Evolutionary conservation across 805 yeast genomes (phyloP), one percentile per base, ranked within the genome.

Genomic region (Schwanniomyces occidentalis): DNA sequence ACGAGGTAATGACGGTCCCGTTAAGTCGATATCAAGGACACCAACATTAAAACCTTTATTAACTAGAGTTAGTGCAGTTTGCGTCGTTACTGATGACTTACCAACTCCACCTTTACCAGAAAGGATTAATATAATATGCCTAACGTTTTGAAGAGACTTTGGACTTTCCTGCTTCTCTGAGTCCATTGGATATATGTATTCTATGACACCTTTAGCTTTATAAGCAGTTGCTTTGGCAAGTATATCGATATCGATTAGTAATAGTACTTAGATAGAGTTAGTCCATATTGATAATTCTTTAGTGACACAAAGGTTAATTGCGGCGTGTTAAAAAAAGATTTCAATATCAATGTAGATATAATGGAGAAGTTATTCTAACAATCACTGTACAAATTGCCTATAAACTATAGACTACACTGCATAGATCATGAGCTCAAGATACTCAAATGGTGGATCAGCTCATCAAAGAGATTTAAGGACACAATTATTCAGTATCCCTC

Each of bases 31-130:
- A 54, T 93, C 99, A 16, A 93, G 65, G 0, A 93, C 95, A 2
- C 99, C 99, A n/a, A 93, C 96, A 48, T 75, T 82, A 51, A 57
- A 78, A 2, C 93, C 95, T 52, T 75, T 67, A 9, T 70, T 63
- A 5, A 81, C 86, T 19, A 93, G 67, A 0, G 90, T 71, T n/a
- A 93, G 69, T 0, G 97, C 98, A 1, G 89, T 70, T 55, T 93
- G 99, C 0, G 96, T 86, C 3, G 99, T 90, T 2, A 93, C 89
- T 0, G 97, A 88, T 8, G 96, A 88, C 56, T 93, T 93, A 2
- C 99, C 99, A 1, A 93, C 99, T 16, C 99, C 97, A 18, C 97
- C 97, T 58, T 89, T 89, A 1, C 97, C 99, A 0, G 96, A 88
- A 3, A 93, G 75, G 8, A 93, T 81, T 22, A 93, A 70, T 3